These are phyloP conservation scores for Dactylis glomerata DNA, from an alignment of 176 grass and related monocot genomes.

Conservation along the genomic window DNA sequence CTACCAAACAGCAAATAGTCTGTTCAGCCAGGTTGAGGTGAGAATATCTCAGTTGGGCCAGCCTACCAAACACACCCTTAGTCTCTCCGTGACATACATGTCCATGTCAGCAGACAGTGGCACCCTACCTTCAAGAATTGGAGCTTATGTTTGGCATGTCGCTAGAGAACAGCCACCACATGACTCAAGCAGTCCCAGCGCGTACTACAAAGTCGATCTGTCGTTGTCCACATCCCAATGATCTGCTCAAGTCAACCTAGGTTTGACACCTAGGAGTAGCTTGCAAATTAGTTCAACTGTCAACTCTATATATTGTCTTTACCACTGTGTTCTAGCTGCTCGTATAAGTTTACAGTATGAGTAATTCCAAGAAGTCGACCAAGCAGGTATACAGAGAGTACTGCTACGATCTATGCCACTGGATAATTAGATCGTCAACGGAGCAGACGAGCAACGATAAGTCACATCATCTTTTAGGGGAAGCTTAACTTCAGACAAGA, in stretches of 20 bases:
- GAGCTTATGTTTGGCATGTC: not conserved
- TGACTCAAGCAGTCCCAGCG: not conserved
- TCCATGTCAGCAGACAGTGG: too few relatives aligned
- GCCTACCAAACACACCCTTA: too few relatives aligned
- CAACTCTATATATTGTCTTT: not conserved
- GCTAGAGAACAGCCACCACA: not conserved
- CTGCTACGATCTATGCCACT: not conserved
- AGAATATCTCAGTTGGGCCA: too few relatives aligned
- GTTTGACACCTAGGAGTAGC: not conserved
- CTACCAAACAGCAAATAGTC: too few relatives aligned
- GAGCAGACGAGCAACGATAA: not conserved
- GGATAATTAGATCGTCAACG: not conserved
- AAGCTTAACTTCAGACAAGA: not conserved
- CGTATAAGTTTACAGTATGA: not conserved
- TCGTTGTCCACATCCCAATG: not conserved
- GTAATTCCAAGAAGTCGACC: not conserved
- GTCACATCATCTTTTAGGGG: not conserved
- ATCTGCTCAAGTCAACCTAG: constrained; percentile 33
- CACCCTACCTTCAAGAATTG: too few relatives aligned
- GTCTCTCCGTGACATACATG: too few relatives aligned
- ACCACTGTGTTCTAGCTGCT: not conserved
- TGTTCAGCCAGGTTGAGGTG: too few relatives aligned
- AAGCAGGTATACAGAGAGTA: not conserved
- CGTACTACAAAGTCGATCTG: not conserved
- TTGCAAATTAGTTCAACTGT: not conserved